A percentile compares a stretch with the other conserved stretches of the same genome.
Evolutionary conservation across 441 rosid species (phyloP).

Genomic region (Dalechampia spathulata): DNA sequence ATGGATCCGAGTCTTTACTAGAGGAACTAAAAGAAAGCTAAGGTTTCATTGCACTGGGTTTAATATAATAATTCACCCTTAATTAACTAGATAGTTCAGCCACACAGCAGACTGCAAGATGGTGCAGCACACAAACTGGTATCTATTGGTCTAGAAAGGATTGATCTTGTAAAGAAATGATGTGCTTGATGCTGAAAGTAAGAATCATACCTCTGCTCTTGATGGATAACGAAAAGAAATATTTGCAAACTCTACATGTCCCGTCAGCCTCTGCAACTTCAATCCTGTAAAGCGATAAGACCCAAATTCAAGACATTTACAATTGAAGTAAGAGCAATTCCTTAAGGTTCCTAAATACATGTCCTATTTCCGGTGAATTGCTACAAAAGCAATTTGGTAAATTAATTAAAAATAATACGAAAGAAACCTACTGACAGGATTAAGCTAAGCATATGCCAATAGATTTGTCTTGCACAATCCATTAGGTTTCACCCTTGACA

Average conservation of each 20-base stretch:
- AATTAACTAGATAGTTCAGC: conserved; percentile 4
- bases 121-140: background rate
- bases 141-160: background rate
- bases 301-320: conserved; percentile 11
- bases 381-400: background rate
- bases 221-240: conserved; percentile 70
- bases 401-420: background rate
- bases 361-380: no score
- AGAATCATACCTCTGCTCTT: conserved; percentile 48
- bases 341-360: conserved; percentile 1
- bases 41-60: background rate
- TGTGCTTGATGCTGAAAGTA: conserved; percentile 6
- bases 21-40: background rate
- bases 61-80: no score
- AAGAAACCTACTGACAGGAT: background rate
- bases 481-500: background rate
- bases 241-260: conserved; percentile 56
- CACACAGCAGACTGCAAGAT: conserved; percentile 7
- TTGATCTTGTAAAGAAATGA: background rate
- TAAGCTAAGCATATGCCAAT: background rate
- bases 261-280: conserved; percentile 52
- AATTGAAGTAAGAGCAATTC: background rate
- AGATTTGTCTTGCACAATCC: conserved; percentile 1
- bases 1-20: background rate
- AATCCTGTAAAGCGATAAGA: conserved; percentile 38